Base-by-base conservation (phyloP, 163 green algal genomes). In the Smithsoniella earleae region DNA sequence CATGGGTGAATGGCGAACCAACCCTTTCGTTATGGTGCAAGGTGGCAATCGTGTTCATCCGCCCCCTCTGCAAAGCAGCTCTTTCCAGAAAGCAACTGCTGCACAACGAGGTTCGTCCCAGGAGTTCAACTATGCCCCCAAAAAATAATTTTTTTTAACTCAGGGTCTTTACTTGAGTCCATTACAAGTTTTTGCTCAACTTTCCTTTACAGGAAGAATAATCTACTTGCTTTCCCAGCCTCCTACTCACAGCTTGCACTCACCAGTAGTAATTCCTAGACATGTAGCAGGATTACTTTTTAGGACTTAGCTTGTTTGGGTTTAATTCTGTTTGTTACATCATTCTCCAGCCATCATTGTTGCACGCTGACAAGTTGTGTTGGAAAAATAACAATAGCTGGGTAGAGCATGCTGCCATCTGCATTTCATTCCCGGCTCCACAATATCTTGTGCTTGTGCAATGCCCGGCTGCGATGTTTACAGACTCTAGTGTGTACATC, bases 1-100 rank as follows among this genome's bases (percentile, higher is more conserved):
- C 5, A 73, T 88, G 55, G 74, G 80, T 55, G 86, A 76, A 25
- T 98, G 92, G 92, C 83, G 88, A 46, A 87, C 92, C 31, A 92
- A 96, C 65, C 89, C 93, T 1, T 98, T 95, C 75, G 73, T 90
- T 4, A 91, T 98, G 91, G 84, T 97, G 49, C 82, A 87, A 62
- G 85, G 84, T 1, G 84, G 87, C 55, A 86, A 86, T 74, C 79
- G 84, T 31, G 96, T 90, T 88, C 38, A 95, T 2, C 90, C 91
- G 1, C 91, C 91, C 0, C 58, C 58, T 10, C 58, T 69, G 18
- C 27, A 43, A 5, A 33, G 58, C 58, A 30, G 16, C 2, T 30
- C 58, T n/a, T 69, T 69, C 34, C 58, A 69, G 25, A 38, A 16
- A 43, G 58, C 40, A 13, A 69, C 58, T 13, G 58, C 58, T 45